Percentiles rank a stretch among this genome's conserved stretches.
Evolutionary conservation across 345 rosid genomes (phyloP).

Genomic region (Reutealis trisperma): DNA sequence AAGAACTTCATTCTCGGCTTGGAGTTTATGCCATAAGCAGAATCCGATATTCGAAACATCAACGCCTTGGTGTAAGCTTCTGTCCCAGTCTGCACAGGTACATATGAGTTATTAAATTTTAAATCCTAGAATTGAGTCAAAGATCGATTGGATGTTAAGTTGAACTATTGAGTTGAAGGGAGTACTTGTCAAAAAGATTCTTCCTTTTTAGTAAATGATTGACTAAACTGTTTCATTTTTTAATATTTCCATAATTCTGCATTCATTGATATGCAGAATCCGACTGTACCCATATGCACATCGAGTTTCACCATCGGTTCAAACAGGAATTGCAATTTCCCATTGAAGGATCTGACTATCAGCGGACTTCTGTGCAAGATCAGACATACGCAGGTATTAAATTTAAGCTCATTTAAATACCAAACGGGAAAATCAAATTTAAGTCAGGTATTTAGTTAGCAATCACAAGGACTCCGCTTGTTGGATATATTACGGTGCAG

Average conservation of each 20-base stretch:
- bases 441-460: neutral
- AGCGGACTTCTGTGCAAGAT: conserved; percentile 63
- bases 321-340: conserved; percentile 49
- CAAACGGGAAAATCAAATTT: neutral
- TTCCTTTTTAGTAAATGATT: neutral
- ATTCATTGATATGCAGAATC: conserved; percentile 50
- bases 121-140: neutral
- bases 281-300: conserved; percentile 43
- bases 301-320: conserved; percentile 62
- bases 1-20: conserved; percentile 46
- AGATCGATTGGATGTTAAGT: neutral
- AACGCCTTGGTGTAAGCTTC: conserved; percentile 71
- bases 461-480: neutral
- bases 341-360: conserved; percentile 48
- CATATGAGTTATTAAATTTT: conserved; percentile 5
- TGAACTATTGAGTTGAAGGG: neutral
- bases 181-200: neutral
- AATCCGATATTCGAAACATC: conserved; percentile 40
- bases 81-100: conserved; percentile 79
- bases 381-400: conserved; percentile 57
- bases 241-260: neutral
- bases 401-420: neutral
- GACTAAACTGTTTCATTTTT: neutral
- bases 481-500: conserved; percentile 4
- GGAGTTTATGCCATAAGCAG: conserved; percentile 50